Conservation (phyloP, 371 early-diverging fungal genomes). For the Syncephalastrum contaminatum region DNA sequence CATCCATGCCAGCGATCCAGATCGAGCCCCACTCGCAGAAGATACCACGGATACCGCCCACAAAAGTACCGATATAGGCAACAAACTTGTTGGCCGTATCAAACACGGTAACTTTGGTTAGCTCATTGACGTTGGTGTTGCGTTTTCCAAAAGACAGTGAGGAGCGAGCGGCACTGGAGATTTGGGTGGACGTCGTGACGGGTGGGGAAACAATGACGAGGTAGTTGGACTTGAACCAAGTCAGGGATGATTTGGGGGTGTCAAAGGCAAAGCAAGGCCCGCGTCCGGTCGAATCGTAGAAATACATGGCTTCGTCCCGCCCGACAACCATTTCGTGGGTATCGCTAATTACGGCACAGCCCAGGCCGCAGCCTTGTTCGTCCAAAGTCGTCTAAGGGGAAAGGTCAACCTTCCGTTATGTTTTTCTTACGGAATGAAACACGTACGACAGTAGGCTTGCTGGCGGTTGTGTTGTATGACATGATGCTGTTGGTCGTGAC, state of each 20-base stretch:
- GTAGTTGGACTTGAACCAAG: conserved; percentile 76
- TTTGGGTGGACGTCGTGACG: conserved; percentile 44
- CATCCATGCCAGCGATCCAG: conserved; percentile 82
- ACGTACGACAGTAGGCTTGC: conserved; percentile 51
- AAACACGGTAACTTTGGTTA: conserved; percentile 81
- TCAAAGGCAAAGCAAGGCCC: conserved; percentile 94
- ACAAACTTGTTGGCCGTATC: conserved; percentile 90
- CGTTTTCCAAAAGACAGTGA: conserved; percentile 30
- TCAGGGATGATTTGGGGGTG: conserved; percentile 69
- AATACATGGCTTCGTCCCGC: conserved; percentile 88
- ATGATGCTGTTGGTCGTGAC: conserved; percentile 71
- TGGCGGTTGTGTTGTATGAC: conserved; percentile 64
- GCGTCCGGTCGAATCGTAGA: conserved; percentile 89
- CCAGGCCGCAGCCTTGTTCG: conserved; percentile 80
- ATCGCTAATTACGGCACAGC: conserved; percentile 76
- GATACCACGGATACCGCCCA: conserved; percentile 66
- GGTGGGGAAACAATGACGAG: conserved; percentile 74
- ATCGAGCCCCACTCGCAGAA: conserved; percentile 88
- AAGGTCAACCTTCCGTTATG: conserved; percentile 5
- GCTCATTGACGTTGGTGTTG: conserved; percentile 34
- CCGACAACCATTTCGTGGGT: conserved; percentile 81
- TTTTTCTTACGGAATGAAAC: background rate
- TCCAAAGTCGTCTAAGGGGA: conserved; percentile 66
- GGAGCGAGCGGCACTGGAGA: conserved; percentile 34
- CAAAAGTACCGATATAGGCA: conserved; percentile 77